phyloP scores from a whole-genome alignment of 2,329 filamentous ascomycete species.

The Chrysoporthe puriensis region DNA sequence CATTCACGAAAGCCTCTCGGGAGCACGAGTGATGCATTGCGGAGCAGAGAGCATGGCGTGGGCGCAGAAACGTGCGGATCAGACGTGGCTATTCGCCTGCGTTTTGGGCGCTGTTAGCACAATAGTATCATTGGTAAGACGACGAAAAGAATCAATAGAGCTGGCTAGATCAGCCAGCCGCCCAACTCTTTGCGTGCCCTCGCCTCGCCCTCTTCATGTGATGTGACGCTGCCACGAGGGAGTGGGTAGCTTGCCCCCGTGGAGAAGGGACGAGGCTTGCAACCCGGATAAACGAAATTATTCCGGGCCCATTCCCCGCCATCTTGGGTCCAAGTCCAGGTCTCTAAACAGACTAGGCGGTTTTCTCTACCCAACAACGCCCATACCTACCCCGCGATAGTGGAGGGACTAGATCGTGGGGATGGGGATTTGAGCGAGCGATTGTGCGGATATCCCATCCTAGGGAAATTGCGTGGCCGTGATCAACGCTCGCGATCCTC shows the following conservation, averaged over 20 bases:
- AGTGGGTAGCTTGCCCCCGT: background rate
- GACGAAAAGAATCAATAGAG: conserved; percentile 4
- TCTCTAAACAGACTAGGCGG: conserved; percentile 2
- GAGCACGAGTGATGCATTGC: background rate
- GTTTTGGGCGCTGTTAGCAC: conserved; percentile 5
- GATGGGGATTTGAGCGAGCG: conserved; percentile 13
- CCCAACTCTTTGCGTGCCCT: background rate
- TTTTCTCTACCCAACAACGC: background rate
- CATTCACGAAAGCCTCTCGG: background rate
- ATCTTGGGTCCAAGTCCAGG: background rate
- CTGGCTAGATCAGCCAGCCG: conserved; percentile 4
- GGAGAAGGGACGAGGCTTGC: background rate
- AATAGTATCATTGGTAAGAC: conserved; percentile 2
- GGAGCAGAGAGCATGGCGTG: background rate
- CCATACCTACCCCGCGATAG: conserved; percentile 9
- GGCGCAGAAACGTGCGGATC: background rate
- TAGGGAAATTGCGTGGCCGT: background rate
- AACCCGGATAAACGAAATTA: background rate
- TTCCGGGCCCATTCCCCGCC: background rate
- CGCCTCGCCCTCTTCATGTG: background rate
- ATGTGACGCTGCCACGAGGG: background rate
- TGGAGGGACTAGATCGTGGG: conserved; percentile 6
- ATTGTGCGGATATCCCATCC: conserved; percentile 8
- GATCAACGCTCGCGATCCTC: conserved; percentile 2
- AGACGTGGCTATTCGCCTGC: background rate